Percentiles rank a stretch among this genome's conserved stretches.
These are phyloP conservation scores for Niveomyces coronatus DNA, from an alignment of 2,329 filamentous ascomycete species.

Conservation along the genomic window DNA sequence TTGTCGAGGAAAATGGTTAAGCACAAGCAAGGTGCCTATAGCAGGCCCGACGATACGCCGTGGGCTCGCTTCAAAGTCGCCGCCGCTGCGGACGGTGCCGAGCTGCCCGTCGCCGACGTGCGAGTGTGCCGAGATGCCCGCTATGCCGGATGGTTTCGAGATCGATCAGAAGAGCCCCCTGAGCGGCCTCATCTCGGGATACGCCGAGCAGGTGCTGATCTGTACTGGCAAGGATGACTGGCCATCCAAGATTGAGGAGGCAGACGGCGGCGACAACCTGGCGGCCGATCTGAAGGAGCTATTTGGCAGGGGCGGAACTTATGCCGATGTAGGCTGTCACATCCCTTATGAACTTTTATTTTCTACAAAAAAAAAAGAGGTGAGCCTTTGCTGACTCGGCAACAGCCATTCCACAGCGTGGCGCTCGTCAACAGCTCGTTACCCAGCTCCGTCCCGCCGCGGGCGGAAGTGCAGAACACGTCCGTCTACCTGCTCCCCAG, in stretches of 20 bases:
- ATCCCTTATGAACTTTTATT: not conserved
- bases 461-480: conserved; percentile 37
- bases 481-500: conserved; percentile 72
- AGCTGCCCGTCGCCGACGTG: conserved; percentile 70
- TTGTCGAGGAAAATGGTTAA: not conserved
- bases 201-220: conserved; percentile 73
- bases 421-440: conserved; percentile 71
- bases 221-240: conserved; percentile 75
- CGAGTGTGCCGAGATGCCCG: conserved; percentile 56
- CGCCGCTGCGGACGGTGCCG: conserved; percentile 33
- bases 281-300: conserved; percentile 63
- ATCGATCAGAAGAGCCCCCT: conserved; percentile 64
- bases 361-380: not conserved
- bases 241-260: conserved; percentile 76
- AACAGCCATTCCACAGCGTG: conserved; percentile 73
- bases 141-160: conserved; percentile 54
- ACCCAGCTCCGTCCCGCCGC: conserved; percentile 39
- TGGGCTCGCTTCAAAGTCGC: conserved; percentile 11
- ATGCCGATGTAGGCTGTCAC: conserved; percentile 48
- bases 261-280: conserved; percentile 55
- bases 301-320: conserved; percentile 54
- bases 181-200: conserved; percentile 66
- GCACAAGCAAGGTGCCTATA: not conserved
- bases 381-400: not conserved
- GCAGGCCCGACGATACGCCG: conserved; percentile 3